Base-by-base conservation (phyloP, 441 rosid species). In the Mallotus japonicus region DNA sequence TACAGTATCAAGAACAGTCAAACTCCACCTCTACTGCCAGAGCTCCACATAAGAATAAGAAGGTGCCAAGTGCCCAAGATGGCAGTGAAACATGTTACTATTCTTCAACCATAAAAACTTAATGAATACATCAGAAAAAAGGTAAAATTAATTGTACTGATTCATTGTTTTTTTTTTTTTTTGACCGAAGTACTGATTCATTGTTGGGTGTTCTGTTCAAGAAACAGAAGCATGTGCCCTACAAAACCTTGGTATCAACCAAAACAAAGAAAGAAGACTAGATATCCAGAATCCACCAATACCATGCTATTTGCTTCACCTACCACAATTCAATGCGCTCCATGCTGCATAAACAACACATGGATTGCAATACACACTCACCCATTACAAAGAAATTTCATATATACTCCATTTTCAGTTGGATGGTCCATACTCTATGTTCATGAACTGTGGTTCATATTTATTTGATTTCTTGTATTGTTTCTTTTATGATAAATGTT, bases 241-340 rank as follows among this genome's bases (percentile, higher is more conserved):
- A 16, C 50, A 57, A 22, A 9, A 19, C 62, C 64, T 69, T n/a
- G 13, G 10, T 40, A n/a, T 32, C 51, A 32, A 49, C 53, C 58
- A 17, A 16, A 10, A 54, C 20, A 16, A 17, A 54, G 19, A 61
- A 28, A n/a, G 19, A 28, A 58, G 22, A 61, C 53, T n/a, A 42
- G 42, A 28, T 12, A 47, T 12, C 51, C 51, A 50, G 54, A 0
- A 4, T 2, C 37, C 28, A 11, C 56, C 32, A 44, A 42, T 13
- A 6, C 3, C 8, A 6, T 3, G 6, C 11, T 10, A 2, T 65
- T 10, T 15, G 11, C 32, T 14, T 44, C 50, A 73, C 47, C 64
- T 61, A 37, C 53, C 65, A 14, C 40, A 67, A 37, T 51, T 67
- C 54, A 67, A 22, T 68, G 49, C 58, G 53, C 46, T 44, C 56